A percentile compares a stretch with the other conserved stretches of the same genome.
These are phyloP conservation scores for Ganoderma leucocontextum DNA, from an alignment of 1,284 basidiomycete species.

Conservation along the genomic window DNA sequence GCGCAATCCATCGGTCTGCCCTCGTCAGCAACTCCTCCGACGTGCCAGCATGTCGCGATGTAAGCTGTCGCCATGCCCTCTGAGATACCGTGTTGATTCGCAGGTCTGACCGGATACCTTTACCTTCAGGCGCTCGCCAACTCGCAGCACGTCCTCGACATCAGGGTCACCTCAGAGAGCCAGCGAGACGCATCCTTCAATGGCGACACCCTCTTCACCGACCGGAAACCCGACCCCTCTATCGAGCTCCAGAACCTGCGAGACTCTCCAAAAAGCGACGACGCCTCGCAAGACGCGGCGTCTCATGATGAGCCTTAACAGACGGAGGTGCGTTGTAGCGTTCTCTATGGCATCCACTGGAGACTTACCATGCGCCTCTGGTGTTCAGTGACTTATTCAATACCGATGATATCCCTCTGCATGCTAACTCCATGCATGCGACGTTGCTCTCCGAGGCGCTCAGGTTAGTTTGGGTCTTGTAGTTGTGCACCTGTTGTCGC, in stretches of 20 bases:
- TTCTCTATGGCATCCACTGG: background rate
- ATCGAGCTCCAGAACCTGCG: background rate
- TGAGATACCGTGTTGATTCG: background rate
- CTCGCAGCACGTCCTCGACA: slow-evolving; percentile 6
- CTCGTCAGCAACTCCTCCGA: background rate
- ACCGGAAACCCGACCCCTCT: background rate
- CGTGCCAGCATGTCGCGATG: background rate
- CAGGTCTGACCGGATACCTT: background rate
- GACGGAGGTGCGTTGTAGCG: background rate
- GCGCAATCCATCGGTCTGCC: background rate
- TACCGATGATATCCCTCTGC: background rate
- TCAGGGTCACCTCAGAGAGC: background rate
- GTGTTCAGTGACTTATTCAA: background rate
- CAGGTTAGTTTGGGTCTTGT: no score
- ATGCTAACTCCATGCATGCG: no score
- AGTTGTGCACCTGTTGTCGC: no score
- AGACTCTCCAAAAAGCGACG: background rate
- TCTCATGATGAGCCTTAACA: background rate
- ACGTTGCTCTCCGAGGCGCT: no score
- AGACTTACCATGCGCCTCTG: background rate
- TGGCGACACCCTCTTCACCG: background rate
- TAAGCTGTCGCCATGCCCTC: background rate
- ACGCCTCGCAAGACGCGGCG: background rate
- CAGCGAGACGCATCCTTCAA: background rate
- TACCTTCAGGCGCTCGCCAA: background rate